Evolutionary conservation across 192 early-diverging fungal species (phyloP).

Genomic region (Backusella circina): DNA sequence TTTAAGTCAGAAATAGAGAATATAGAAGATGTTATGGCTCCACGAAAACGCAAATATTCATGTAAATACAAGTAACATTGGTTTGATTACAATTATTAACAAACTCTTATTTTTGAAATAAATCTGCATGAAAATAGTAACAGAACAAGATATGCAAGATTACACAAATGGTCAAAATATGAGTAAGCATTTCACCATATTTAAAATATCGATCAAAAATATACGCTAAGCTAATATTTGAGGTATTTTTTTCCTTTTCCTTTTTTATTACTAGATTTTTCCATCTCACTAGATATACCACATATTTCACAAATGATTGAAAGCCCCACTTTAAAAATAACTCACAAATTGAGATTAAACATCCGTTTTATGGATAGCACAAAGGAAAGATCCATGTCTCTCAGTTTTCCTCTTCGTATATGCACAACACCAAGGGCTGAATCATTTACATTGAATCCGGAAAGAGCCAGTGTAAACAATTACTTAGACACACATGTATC

Average conservation of each 20-base stretch:
- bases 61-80: neutral
- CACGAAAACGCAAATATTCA: neutral
- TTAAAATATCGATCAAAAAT: neutral
- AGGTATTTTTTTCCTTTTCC: neutral
- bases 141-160: neutral
- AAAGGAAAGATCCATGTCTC: neutral
- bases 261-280: constrained; percentile 2
- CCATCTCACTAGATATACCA: neutral
- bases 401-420: neutral
- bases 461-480: neutral
- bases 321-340: neutral
- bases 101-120: neutral
- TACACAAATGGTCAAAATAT: neutral
- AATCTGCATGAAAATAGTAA: neutral
- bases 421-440: neutral
- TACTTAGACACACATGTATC: neutral
- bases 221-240: neutral
- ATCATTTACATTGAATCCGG: neutral
- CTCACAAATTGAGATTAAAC: neutral
- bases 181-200: neutral
- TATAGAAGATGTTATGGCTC: neutral
- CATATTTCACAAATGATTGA: neutral
- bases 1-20: neutral
- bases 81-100: neutral
- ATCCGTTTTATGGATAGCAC: neutral